Evolutionary conservation across 164 flowering plant species (phyloP).

Genomic region (Annona squamosa): DNA sequence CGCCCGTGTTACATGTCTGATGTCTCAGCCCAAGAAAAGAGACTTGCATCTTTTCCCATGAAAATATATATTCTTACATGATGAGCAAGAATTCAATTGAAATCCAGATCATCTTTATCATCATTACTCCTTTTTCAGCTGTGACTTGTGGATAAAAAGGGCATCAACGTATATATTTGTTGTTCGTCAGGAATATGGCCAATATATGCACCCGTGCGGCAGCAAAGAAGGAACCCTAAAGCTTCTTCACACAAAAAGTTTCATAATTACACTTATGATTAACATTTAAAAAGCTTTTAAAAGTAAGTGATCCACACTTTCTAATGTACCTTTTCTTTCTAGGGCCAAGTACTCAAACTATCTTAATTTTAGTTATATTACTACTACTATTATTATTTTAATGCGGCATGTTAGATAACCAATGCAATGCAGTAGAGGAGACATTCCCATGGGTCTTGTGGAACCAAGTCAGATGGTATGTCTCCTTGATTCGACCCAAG

Average conservation of each 20-base stretch:
- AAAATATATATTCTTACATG: too few species aligned
- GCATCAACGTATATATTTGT: not conserved
- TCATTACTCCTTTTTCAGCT: constrained; percentile 12
- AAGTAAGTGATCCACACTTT: constrained; percentile 31
- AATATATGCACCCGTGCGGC: constrained; percentile 9
- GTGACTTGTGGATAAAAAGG: constrained; percentile 7
- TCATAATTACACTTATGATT: constrained; percentile 62
- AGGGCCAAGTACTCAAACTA: constrained; percentile 18
- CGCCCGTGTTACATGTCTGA: not conserved
- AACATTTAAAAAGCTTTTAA: constrained; percentile 26
- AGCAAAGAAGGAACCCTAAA: constrained; percentile 9
- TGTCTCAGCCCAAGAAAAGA: not conserved
- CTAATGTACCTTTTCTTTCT: constrained; percentile 11
- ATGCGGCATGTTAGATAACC: constrained; percentile 21
- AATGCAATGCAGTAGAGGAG: constrained; percentile 27
- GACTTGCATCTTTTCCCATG: not conserved
- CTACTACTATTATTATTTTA: constrained; percentile 14
- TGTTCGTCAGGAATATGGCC: constrained; percentile 15
- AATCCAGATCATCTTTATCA: constrained; percentile 16
- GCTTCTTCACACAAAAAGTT: constrained; percentile 20
- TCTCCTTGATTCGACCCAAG: constrained; percentile 84
- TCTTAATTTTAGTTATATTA: constrained; percentile 13
- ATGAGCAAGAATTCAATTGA: not conserved
- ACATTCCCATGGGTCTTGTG: constrained; percentile 59
- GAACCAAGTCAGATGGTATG: constrained; percentile 48